These are phyloP conservation scores for Bruguiera sexangula DNA, from an alignment of 345 rosid genomes.

Conservation along the genomic window DNA sequence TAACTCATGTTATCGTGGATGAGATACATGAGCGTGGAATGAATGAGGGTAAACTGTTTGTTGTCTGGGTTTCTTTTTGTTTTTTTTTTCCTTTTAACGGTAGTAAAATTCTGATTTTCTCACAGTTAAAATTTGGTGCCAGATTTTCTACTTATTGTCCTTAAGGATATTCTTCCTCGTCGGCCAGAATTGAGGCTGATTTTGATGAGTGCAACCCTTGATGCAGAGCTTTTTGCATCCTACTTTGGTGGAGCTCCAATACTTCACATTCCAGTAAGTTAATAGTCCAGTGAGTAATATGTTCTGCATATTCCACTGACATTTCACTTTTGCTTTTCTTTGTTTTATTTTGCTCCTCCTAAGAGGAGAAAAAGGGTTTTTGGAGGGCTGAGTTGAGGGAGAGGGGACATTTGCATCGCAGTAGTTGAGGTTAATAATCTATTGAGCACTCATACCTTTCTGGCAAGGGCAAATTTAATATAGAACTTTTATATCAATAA, in stretches of 20 bases:
- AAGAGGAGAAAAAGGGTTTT: not conserved
- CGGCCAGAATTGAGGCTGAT: slow-evolving; percentile 80
- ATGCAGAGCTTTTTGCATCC: slow-evolving; percentile 88
- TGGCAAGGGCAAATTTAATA: not conserved
- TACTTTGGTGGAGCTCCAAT: slow-evolving; percentile 82
- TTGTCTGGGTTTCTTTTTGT: slow-evolving; percentile 5
- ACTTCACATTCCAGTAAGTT: slow-evolving; percentile 72
- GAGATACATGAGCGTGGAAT: slow-evolving; percentile 99
- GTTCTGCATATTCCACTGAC: not conserved
- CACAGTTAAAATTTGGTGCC: slow-evolving; percentile 26
- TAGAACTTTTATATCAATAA: not conserved
- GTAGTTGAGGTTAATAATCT: too few species aligned
- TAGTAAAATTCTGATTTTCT: slow-evolving; percentile 28
- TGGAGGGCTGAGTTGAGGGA: not conserved
- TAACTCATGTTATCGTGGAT: slow-evolving; percentile 87
- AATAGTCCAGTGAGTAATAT: slow-evolving; percentile 11
- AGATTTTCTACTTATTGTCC: slow-evolving; percentile 93
- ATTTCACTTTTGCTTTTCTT: not conserved
- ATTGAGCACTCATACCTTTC: not conserved
- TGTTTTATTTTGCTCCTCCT: not conserved
- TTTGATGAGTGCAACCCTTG: slow-evolving; percentile 94
- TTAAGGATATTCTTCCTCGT: slow-evolving; percentile 80
- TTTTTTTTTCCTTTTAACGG: slow-evolving; percentile 5
- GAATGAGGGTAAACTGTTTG: slow-evolving; percentile 70
- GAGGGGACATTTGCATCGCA: not conserved